Evolutionary conservation across 805 yeast species (phyloP).

Genomic region (Saturnispora hagleri): DNA sequence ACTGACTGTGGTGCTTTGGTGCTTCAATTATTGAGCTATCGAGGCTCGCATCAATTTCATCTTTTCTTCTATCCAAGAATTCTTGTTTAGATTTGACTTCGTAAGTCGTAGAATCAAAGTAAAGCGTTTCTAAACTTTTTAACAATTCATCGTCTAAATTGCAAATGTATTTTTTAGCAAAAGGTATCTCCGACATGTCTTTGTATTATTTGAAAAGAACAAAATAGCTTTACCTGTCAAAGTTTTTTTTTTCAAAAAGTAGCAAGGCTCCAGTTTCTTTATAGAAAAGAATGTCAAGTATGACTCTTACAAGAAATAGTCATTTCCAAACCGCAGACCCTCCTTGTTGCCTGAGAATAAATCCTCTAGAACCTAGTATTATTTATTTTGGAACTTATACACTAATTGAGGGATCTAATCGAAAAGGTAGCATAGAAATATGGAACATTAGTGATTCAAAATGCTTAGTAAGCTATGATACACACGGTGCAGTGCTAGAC

Average conservation of each 20-base stretch:
- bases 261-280: too few species aligned
- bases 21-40: background rate
- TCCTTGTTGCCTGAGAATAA: constrained; percentile 71
- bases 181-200: constrained; percentile 8
- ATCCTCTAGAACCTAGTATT: constrained; percentile 38
- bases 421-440: constrained; percentile 56
- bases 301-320: constrained; percentile 19
- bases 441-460: constrained; percentile 17
- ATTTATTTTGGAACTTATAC: constrained; percentile 75
- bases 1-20: constrained; percentile 13
- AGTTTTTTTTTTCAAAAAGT: background rate
- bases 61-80: constrained; percentile 13
- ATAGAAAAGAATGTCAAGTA: background rate
- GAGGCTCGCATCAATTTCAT: constrained; percentile 6
- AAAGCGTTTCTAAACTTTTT: constrained; percentile 40
- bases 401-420: constrained; percentile 45
- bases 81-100: constrained; percentile 21
- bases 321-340: constrained; percentile 47
- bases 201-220: background rate
- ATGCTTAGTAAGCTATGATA: constrained; percentile 18
- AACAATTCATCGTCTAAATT: constrained; percentile 33
- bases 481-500: constrained; percentile 67
- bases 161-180: constrained; percentile 39
- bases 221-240: background rate
- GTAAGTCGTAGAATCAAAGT: constrained; percentile 44